Base-by-base conservation (phyloP, 1,284 basidiomycete genomes). In the Cutaneotrichosporon sp. region DNA sequence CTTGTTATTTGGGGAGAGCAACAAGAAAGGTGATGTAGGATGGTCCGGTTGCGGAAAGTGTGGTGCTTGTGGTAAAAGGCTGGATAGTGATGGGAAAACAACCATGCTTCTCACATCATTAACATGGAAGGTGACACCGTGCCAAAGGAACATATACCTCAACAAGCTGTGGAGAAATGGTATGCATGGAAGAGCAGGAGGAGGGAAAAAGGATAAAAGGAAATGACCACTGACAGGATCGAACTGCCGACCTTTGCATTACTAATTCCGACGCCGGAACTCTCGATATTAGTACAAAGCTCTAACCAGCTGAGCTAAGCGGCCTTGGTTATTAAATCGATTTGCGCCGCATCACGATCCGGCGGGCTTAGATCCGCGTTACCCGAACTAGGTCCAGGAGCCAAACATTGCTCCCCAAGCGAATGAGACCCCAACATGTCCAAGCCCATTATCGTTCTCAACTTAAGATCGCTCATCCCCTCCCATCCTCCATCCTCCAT, bases 221-320 rank as follows among this genome's bases (percentile, higher is more conserved):
- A 2, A n/a, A 47, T 47, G 46, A 47, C 46, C 46, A 47, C 46
- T 47, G 46, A 47, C 46, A 47, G 46, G 46, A 47, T 47, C 46
- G 46, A 47, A 47, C 46, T 47, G 46, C 46, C 46, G 46, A 47
- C 46, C 46, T 47, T 47, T 47, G 46, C 46, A 47, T 47, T 47
- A 47, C 46, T 47, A 21, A 47, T 47, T n/a, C 21, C 21, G 34
- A 36, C 34, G 34, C 34, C 34, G 34, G 34, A 36, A 5, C 46
- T 10, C 46, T 47, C 18, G 21, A 47, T 47, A 47, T 47, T 47
- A 47, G 46, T 47, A 47, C 46, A 47, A 47, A 21, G 46, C 46
- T 47, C 46, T 47, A 47, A 47, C 46, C 46, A 47, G 46, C 46
- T 47, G 46, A 47, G 46, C 46, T 47, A 47, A 47, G 46, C 46